Evolutionary conservation across 202 grass and related monocot species (phyloP), one percentile per base, ranked within the genome.

Genomic region (Brachypodium distachyon): DNA sequence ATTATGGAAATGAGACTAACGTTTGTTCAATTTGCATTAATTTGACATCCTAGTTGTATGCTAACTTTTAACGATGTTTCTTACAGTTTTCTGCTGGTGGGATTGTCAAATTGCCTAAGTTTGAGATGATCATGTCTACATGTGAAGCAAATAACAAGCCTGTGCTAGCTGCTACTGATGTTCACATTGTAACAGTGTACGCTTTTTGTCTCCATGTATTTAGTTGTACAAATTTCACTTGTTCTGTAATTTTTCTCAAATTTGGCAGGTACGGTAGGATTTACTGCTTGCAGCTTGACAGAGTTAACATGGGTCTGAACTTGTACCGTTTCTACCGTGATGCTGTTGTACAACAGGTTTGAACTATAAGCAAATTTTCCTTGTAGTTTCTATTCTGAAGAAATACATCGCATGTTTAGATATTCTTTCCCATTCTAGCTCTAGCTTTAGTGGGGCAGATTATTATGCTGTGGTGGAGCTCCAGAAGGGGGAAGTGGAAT

Each of bases 341-440:
- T 94, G 95, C 95, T 86, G 89, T 98, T 81, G 87, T 95, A 28
- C 88, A 98, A 77, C 96, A 98, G 96, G 96, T 98, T 84, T 86
- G 79, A 57, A 59, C 26, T 72, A 43, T 54, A 80, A 42, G 0
- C 25, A 2, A 57, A 77, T 14, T 63, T 83, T 23, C 26, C 40
- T 37, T 81, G 13, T 28, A 57, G 19, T 64, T 84, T 12, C 41
- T 57, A 55, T 54, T 61, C 6, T 54, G 16, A 61, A 25, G 38
- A 52, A 41, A 86, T 83, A 6, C 21, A n/a, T 76, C 19, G 18
- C 54, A 50, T 69, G 17, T 34, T 82, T 63, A 18, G 33, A 61
- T 62, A 28, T 25, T 61, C 33, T 55, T 44, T 0, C 19, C 40
- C 47, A 78, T 42, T 7, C 1, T 66, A 47, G 64, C 37, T 53